phyloP scores from a whole-genome alignment of 176 grass and related monocot genomes.

The Rhynchospora tenuis region DNA sequence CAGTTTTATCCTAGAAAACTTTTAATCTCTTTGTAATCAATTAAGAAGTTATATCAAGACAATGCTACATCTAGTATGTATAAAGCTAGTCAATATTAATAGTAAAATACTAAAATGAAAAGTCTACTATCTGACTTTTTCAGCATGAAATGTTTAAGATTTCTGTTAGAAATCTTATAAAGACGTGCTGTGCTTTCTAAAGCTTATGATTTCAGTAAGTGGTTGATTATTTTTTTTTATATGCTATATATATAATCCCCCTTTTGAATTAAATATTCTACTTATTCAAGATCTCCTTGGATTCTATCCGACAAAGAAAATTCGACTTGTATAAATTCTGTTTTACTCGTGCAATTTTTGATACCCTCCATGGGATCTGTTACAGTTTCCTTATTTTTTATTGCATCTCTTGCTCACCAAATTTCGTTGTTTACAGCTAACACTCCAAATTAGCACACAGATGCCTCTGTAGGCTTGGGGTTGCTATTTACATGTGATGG shows the following conservation, averaged over 20 bases:
- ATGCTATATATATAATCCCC: not conserved
- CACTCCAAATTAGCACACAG: not conserved
- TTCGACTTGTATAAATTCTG: not conserved
- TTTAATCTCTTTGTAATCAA: too few relatives aligned
- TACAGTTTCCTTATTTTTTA: too few relatives aligned
- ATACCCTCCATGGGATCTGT: too few relatives aligned
- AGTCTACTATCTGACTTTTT: not conserved
- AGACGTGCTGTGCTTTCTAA: not conserved
- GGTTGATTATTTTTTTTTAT: not conserved
- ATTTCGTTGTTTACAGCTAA: not conserved
- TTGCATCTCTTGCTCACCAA: not conserved
- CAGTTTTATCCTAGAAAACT: too few relatives aligned
- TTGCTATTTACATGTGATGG: not conserved
- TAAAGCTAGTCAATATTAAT: not conserved
- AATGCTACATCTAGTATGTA: not conserved
- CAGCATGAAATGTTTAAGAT: not conserved
- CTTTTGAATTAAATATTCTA: not conserved
- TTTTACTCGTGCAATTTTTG: not conserved
- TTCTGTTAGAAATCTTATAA: not conserved
- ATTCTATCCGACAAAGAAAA: not conserved
- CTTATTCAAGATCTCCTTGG: not conserved
- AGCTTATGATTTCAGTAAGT: not conserved
- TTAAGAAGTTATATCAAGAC: not conserved
- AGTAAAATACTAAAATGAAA: not conserved
- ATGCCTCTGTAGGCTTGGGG: not conserved